Percentiles rank a stretch among this genome's conserved stretches.
phyloP scores from a whole-genome alignment of 1,284 basidiomycete species.

The Trichosporon sp. region DNA sequence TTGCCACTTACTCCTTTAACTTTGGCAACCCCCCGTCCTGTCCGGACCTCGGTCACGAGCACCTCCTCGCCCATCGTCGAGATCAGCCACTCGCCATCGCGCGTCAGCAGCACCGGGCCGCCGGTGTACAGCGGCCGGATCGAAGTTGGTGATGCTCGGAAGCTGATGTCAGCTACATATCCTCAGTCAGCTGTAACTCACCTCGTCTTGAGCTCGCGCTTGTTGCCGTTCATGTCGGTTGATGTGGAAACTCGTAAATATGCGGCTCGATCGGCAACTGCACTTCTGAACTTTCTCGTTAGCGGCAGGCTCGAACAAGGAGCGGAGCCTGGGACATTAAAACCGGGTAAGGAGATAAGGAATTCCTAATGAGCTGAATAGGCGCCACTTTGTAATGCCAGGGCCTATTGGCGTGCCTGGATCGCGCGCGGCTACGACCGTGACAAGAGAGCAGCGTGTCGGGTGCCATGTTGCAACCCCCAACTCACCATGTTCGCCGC shows the following conservation, averaged over 20 bases:
- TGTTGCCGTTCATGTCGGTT: slow-evolving; percentile 34
- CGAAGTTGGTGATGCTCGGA: slow-evolving; percentile 47
- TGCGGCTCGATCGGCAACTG: not conserved
- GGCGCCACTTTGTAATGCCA: not conserved
- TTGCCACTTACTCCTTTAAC: slow-evolving; percentile 68
- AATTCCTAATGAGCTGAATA: not conserved
- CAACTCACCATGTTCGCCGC: slow-evolving; percentile 67
- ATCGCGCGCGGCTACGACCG: not conserved
- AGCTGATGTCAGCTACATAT: slow-evolving; percentile 26
- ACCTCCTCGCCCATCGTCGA: slow-evolving; percentile 85
- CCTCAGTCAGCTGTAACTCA: slow-evolving; percentile 6
- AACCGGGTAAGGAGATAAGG: not conserved
- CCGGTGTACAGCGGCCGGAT: slow-evolving; percentile 72
- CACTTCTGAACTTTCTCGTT: slow-evolving; percentile 15
- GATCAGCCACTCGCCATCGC: slow-evolving; percentile 73
- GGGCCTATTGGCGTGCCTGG: not conserved
- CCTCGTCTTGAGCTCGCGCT: slow-evolving; percentile 43
- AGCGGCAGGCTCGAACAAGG: slow-evolving; percentile 3
- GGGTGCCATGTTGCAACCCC: not conserved
- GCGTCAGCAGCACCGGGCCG: slow-evolving; percentile 74
- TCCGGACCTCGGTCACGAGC: slow-evolving; percentile 70
- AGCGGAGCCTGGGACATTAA: not conserved
- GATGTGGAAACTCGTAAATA: not conserved
- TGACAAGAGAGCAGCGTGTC: not conserved
- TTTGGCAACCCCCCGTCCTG: slow-evolving; percentile 69